Evolutionary conservation across 768 basidiomycete genomes (phyloP), one percentile per base, ranked within the genome.

Genomic region (Leccinum pellstonianum): DNA sequence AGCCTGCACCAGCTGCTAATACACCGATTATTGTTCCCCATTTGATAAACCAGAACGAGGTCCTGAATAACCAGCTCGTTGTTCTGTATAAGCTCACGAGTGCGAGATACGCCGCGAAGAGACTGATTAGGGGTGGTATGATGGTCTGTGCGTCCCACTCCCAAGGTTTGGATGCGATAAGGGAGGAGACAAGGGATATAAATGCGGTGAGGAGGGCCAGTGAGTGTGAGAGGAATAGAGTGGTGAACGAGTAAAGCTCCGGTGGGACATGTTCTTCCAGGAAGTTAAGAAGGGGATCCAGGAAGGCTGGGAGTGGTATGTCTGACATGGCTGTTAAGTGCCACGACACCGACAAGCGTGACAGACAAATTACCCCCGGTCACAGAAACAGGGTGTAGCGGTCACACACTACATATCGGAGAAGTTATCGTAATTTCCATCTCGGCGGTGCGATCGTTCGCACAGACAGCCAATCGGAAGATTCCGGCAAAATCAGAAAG

Each of bases 51-150:
- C 83, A 91, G 63, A 91, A 71, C 27, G 75, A 77, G 35, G 83
- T 83, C 60, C 88, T 82, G 62, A 92, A 74, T 66, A 88, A 78
- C 86, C 88, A 92, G 23, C 80, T 81, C 12, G 90, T 86, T 5
- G 91, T 92, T 60, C 89, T 87, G 75, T 91, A 91, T 55, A 91
- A 73, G 69, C 85, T 90, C 46, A 86, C 62, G n/a, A 93, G 77
- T 4, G 89, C 88, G 60, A 91, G 79, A 73, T 93, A 93, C 19
- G 89, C 86, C 5, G 82, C 80, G 54, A 92, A 72, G 31, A 93
- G 72, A 60, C 83, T 87, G 67, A 93, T 83, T 68, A 92, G 74
- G 1, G 91, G 91, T 8, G 91, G 90, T 19, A 93, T 67, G 51
- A 91, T 68, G 29, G 80, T 81, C 69, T 91, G 86, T 6, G 79